phyloP scores from a whole-genome alignment of 1,284 basidiomycete genomes.

The Athelia psychrophila region DNA sequence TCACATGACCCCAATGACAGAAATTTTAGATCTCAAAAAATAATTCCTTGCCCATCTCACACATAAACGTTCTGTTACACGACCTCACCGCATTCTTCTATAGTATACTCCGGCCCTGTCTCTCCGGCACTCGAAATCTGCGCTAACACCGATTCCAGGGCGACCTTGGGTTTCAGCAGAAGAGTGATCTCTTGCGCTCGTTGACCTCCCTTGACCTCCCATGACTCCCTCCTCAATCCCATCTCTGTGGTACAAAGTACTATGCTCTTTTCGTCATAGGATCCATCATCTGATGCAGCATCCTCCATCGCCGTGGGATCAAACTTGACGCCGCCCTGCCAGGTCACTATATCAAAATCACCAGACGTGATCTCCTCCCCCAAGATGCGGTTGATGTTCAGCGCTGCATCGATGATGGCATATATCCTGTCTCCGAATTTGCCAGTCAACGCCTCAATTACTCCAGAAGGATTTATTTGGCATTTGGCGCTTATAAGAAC shows the following conservation, averaged over 20 bases:
- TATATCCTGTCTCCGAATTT: conserved; percentile 26
- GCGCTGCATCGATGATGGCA: conserved; percentile 19
- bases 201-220: conserved; percentile 20
- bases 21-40: too few species aligned
- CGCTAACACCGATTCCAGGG: conserved; percentile 24
- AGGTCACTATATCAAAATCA: conserved; percentile 24
- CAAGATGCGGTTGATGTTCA: conserved; percentile 28
- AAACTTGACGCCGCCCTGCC: conserved; percentile 20
- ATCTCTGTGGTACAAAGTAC: conserved; percentile 30
- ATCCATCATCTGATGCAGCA: conserved; percentile 5
- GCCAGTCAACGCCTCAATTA: conserved; percentile 12
- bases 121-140: too few species aligned
- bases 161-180: conserved; percentile 30
- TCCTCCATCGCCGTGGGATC: conserved; percentile 25
- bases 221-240: conserved; percentile 25
- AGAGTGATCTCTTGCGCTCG: conserved; percentile 20
- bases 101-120: too few species aligned
- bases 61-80: too few species aligned
- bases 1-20: too few species aligned
- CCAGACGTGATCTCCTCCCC: conserved; percentile 29
- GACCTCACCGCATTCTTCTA: too few species aligned
- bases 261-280: conserved; percentile 5
- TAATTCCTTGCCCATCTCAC: too few species aligned
- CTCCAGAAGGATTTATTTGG: conserved; percentile 11
- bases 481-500: conserved; percentile 27